Conservation (phyloP, 768 basidiomycete species). For the Pisolithus microcarpus region DNA sequence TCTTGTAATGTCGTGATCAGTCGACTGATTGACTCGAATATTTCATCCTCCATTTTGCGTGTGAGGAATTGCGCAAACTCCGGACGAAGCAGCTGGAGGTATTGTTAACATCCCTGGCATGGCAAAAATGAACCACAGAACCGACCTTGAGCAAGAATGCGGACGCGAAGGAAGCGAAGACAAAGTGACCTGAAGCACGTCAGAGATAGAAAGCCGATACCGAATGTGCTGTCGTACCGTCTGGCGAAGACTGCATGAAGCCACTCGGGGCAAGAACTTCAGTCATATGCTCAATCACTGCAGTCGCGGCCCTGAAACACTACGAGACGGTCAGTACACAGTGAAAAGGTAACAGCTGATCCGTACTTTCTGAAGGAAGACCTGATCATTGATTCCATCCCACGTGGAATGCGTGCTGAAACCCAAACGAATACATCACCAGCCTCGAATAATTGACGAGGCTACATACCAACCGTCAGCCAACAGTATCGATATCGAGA, state of each 20-base stretch:
- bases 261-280: slow-evolving; percentile 61
- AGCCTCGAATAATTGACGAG: slow-evolving; percentile 70
- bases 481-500: background rate
- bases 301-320: slow-evolving; percentile 67
- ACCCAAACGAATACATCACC: slow-evolving; percentile 83
- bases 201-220: background rate
- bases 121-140: background rate
- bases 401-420: slow-evolving; percentile 77
- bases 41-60: slow-evolving; percentile 55
- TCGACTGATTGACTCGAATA: slow-evolving; percentile 63
- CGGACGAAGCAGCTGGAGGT: slow-evolving; percentile 56
- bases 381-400: slow-evolving; percentile 52
- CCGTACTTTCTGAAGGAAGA: slow-evolving; percentile 61
- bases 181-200: slow-evolving; percentile 51
- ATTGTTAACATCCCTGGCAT: background rate
- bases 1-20: slow-evolving; percentile 68
- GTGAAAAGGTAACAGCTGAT: background rate
- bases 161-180: slow-evolving; percentile 75
- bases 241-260: slow-evolving; percentile 73
- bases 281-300: slow-evolving; percentile 58
- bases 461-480: slow-evolving; percentile 31
- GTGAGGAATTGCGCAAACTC: slow-evolving; percentile 60
- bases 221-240: slow-evolving; percentile 39
- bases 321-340: slow-evolving; percentile 14
- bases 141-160: slow-evolving; percentile 75